phyloP scores from a whole-genome alignment of 345 rosid species.

The Boechera stricta region DNA sequence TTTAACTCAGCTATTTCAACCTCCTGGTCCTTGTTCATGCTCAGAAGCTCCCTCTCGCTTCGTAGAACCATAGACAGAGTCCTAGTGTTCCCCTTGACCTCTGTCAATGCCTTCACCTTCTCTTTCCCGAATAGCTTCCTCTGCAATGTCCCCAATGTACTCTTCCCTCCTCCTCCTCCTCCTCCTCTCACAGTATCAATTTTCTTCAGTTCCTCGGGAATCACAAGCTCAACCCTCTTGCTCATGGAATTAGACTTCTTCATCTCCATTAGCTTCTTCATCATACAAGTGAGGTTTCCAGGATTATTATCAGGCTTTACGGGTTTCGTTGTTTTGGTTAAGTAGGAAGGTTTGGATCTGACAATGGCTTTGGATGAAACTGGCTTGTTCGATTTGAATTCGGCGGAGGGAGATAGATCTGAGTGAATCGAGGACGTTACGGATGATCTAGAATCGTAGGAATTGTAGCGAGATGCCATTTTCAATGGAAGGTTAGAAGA shows the following conservation, averaged over 20 bases:
- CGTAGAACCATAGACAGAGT: slow-evolving; percentile 89
- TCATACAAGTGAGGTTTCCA: slow-evolving; percentile 59
- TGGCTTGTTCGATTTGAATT: slow-evolving; percentile 44
- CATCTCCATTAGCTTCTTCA: slow-evolving; percentile 78
- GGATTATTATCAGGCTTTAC: slow-evolving; percentile 35
- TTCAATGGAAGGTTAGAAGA: background rate
- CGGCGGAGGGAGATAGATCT: slow-evolving; percentile 66
- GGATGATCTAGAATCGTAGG: slow-evolving; percentile 77
- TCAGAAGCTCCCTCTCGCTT: slow-evolving; percentile 88
- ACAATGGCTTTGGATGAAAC: slow-evolving; percentile 59
- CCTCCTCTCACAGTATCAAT: slow-evolving; percentile 54
- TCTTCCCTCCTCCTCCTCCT: slow-evolving; percentile 41
- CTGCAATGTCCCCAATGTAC: slow-evolving; percentile 58
- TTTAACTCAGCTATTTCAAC: slow-evolving; percentile 63
- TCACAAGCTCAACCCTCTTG: slow-evolving; percentile 58
- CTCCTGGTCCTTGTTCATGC: slow-evolving; percentile 73
- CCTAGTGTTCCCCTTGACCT: slow-evolving; percentile 76
- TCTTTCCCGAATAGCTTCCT: slow-evolving; percentile 80
- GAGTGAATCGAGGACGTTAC: slow-evolving; percentile 60
- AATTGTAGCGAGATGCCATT: slow-evolving; percentile 81
- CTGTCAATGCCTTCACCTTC: slow-evolving; percentile 70
- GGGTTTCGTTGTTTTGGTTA: slow-evolving; percentile 36
- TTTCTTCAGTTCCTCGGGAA: slow-evolving; percentile 77
- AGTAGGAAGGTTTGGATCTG: slow-evolving; percentile 58
- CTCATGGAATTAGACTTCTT: slow-evolving; percentile 49